These are phyloP conservation scores for Viola odorata DNA, from an alignment of 345 rosid species.

Conservation along the genomic window DNA sequence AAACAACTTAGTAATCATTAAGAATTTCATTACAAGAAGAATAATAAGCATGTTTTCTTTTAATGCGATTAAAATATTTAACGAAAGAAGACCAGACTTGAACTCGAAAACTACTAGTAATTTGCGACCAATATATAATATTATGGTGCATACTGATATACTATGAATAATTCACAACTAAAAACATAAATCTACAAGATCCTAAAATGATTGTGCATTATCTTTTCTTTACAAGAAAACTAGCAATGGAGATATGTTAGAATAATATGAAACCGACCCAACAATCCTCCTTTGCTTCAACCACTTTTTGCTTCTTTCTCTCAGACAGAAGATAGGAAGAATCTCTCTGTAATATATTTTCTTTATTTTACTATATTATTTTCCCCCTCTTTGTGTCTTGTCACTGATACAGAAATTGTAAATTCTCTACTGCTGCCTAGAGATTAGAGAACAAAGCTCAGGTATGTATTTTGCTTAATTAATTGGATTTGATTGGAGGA, in stretches of 20 bases:
- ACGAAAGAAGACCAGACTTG: too few relatives aligned
- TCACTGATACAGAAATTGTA: too few relatives aligned
- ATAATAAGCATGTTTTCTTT: conserved; percentile 8
- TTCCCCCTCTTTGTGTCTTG: not conserved
- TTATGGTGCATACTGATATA: too few relatives aligned
- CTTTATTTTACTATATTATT: too few relatives aligned
- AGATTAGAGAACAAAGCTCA: not conserved
- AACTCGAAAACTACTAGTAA: too few relatives aligned
- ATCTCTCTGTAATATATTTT: not conserved
- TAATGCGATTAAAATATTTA: too few relatives aligned
- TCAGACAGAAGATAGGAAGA: conserved; percentile 28
- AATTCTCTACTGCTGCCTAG: not conserved
- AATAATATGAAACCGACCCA: conserved; percentile 27
- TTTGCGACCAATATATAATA: too few relatives aligned
- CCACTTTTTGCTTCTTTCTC: conserved; percentile 44
- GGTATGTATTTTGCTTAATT: not conserved
- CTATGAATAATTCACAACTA: too few relatives aligned
- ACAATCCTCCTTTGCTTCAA: not conserved
- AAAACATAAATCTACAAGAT: not conserved
- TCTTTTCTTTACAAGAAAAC: not conserved
- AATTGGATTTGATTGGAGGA: not conserved
- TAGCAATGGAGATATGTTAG: conserved; percentile 25
- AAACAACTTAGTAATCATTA: not conserved
- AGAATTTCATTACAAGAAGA: conserved; percentile 8
- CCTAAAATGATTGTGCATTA: conserved; percentile 1